phyloP scores from a whole-genome alignment of 2,329 filamentous ascomycete species.

The Exophiala spinifera region DNA sequence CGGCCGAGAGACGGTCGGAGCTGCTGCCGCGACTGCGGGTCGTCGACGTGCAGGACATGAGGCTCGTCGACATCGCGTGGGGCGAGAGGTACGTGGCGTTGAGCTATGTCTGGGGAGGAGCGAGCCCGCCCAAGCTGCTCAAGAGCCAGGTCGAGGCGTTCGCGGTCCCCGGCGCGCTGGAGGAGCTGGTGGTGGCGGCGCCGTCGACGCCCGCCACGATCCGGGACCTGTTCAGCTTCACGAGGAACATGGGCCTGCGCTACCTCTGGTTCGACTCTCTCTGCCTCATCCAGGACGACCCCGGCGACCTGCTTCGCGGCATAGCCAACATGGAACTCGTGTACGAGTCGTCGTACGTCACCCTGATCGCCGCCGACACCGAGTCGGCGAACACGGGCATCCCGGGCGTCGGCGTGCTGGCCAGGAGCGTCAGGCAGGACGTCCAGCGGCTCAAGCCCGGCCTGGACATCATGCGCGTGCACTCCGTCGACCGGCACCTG shows the following conservation, averaged over 20 bases:
- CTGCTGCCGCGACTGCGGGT: not conserved
- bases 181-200: not conserved
- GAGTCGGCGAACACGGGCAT: not conserved
- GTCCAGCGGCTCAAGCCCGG: not conserved
- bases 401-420: not conserved
- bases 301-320: not conserved
- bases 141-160: not conserved
- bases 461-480: not conserved
- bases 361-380: not conserved
- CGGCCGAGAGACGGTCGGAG: not conserved
- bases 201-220: not conserved
- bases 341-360: slow-evolving; percentile 2
- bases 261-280: slow-evolving; percentile 7
- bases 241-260: not conserved
- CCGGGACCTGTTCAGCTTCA: not conserved
- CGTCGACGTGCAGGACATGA: slow-evolving; percentile 1
- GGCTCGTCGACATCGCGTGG: not conserved
- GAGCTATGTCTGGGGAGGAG: slow-evolving; percentile 8
- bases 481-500: not conserved
- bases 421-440: not conserved
- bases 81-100: not conserved
- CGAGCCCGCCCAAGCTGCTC: not conserved
- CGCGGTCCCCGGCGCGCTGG: not conserved
- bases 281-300: slow-evolving; percentile 5
- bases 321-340: slow-evolving; percentile 8